phyloP scores from a whole-genome alignment of 192 early-diverging fungal genomes.

The Coemansia sp. region DNA sequence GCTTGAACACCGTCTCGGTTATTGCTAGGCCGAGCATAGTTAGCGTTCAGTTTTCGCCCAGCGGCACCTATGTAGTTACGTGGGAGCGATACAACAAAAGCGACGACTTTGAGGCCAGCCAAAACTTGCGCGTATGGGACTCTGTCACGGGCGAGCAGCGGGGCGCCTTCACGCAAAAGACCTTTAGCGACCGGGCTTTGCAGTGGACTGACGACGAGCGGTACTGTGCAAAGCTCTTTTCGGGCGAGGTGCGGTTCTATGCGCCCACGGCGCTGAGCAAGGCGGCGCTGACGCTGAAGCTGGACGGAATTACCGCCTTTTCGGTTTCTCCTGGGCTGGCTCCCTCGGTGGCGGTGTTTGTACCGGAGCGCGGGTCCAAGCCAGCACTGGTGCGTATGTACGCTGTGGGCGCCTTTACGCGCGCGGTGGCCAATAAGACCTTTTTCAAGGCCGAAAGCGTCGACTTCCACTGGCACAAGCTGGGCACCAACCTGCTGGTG shows the following conservation, averaged over 20 bases:
- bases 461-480: constrained; percentile 91
- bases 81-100: constrained; percentile 70
- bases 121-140: constrained; percentile 86
- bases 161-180: constrained; percentile 82
- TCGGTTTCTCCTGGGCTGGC: constrained; percentile 87
- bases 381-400: constrained; percentile 91
- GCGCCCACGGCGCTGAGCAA: constrained; percentile 32
- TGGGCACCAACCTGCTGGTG: constrained; percentile 86
- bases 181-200: constrained; percentile 75
- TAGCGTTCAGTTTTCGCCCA: constrained; percentile 91
- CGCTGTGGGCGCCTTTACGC: constrained; percentile 72
- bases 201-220: constrained; percentile 95
- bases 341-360: constrained; percentile 87
- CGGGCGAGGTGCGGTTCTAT: constrained; percentile 89
- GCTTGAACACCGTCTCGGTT: constrained; percentile 63
- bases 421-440: constrained; percentile 84
- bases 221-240: constrained; percentile 84
- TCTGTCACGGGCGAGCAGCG: constrained; percentile 69
- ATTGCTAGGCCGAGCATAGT: constrained; percentile 71
- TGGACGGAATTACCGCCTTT: constrained; percentile 83
- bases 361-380: constrained; percentile 80
- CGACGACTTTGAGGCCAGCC: constrained; percentile 67
- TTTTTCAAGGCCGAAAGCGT: constrained; percentile 95
- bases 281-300: constrained; percentile 61
- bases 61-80: constrained; percentile 86